Conservation (phyloP, 164 flowering plant genomes). For the Paratinospora sagittata region DNA sequence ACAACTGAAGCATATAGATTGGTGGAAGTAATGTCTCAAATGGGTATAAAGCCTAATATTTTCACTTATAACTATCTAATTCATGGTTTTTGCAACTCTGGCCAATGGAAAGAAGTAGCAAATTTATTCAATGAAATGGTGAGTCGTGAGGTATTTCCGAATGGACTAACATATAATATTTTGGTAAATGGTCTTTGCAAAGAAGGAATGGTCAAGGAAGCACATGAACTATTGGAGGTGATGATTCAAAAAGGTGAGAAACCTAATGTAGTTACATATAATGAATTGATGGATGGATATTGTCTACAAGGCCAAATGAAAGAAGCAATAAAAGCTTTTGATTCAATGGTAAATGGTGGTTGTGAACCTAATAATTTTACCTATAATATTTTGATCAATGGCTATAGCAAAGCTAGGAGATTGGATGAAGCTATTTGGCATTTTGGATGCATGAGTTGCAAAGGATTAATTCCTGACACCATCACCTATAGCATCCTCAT, state of each 20-base stretch:
- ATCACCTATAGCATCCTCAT: slow-evolving; percentile 2
- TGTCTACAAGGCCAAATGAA: slow-evolving; percentile 8
- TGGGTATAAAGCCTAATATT: not conserved
- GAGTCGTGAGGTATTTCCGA: not conserved
- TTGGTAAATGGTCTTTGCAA: slow-evolving; percentile 3
- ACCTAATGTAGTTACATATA: not conserved
- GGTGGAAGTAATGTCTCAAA: not conserved
- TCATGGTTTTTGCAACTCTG: not conserved
- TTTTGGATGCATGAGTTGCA: not conserved
- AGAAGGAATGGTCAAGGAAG: slow-evolving; percentile 5
- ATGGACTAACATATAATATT: not conserved
- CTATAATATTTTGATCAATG: slow-evolving; percentile 18
- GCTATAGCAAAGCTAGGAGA: slow-evolving; percentile 9
- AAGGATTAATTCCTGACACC: not conserved
- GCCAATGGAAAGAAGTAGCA: not conserved
- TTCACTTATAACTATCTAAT: not conserved
- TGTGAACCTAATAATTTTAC: slow-evolving; percentile 3
- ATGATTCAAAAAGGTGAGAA: slow-evolving; percentile 1
- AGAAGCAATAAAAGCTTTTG: not conserved
- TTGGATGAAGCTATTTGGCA: slow-evolving; percentile 7
- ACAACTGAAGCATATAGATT: not conserved
- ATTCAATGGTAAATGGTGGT: slow-evolving; percentile 1
- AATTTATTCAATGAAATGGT: not conserved
- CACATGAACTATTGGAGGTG: not conserved
- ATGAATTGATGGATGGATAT: slow-evolving; percentile 2